These are phyloP conservation scores for Penicillium crustosum DNA, from an alignment of 2,329 filamentous ascomycete genomes.

Conservation along the genomic window DNA sequence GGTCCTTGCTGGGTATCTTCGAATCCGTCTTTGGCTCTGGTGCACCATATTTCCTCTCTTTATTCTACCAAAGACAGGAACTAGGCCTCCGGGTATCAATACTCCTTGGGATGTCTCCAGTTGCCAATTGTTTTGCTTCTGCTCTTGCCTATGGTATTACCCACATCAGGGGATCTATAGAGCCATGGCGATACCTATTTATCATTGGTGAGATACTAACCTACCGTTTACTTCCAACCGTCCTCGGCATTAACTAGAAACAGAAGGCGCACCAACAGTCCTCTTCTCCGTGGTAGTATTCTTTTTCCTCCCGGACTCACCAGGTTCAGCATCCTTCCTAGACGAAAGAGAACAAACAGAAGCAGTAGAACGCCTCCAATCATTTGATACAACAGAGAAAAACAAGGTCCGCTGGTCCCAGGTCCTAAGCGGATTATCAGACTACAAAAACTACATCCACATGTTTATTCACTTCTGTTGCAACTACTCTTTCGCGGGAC, in stretches of 20 bases:
- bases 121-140: conserved; percentile 42
- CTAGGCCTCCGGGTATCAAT: conserved; percentile 50
- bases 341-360: conserved; percentile 48
- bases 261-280: conserved; percentile 44
- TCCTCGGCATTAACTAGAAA: conserved; percentile 23
- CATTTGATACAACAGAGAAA: conserved; percentile 30
- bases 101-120: conserved; percentile 43
- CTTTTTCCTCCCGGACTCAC: conserved; percentile 48
- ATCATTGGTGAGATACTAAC: conserved; percentile 36
- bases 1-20: conserved; percentile 24
- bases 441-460: conserved; percentile 42
- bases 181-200: conserved; percentile 49
- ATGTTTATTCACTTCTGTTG: conserved; percentile 43
- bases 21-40: conserved; percentile 26
- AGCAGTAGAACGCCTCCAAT: conserved; percentile 50
- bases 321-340: conserved; percentile 45
- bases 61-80: conserved; percentile 54
- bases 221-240: background rate
- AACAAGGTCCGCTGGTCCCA: conserved; percentile 33
- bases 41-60: conserved; percentile 40
- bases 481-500: conserved; percentile 38
- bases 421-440: conserved; percentile 34
- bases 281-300: conserved; percentile 44
- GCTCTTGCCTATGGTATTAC: conserved; percentile 43
- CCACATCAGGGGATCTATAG: conserved; percentile 23